phyloP scores from a whole-genome alignment of 2,329 filamentous ascomycete species.

The Alternaria conjuncta region DNA sequence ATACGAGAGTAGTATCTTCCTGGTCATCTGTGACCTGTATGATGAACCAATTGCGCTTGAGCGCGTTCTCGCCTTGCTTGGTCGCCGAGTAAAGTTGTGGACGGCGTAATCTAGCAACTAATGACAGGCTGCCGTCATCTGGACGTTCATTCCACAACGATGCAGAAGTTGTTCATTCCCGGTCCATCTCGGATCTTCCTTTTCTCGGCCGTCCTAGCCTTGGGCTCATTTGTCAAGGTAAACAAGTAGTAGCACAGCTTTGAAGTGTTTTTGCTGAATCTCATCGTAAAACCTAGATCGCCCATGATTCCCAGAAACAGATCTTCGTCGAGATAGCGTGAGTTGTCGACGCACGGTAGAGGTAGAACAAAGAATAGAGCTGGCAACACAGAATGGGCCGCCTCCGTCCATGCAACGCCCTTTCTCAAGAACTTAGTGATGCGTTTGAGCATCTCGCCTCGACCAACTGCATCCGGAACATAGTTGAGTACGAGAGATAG shows the following conservation, averaged over 20 bases:
- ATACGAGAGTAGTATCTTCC: background rate
- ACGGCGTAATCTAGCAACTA: background rate
- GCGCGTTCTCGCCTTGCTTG: background rate
- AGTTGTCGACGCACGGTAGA: constrained; percentile 86
- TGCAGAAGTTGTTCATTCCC: constrained; percentile 87
- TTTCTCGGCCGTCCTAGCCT: constrained; percentile 66
- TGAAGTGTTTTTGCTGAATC: constrained; percentile 73
- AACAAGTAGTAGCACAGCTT: constrained; percentile 94
- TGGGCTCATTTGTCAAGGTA: constrained; percentile 56
- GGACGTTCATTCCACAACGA: constrained; percentile 63
- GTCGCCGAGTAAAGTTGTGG: background rate
- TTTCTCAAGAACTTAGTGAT: constrained; percentile 42
- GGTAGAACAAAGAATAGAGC: constrained; percentile 89
- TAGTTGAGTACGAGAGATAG: constrained; percentile 94
- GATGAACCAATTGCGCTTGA: background rate
- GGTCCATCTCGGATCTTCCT: constrained; percentile 76
- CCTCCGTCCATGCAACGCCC: constrained; percentile 7
- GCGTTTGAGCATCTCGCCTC: constrained; percentile 80
- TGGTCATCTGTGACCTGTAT: background rate
- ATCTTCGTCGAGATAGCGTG: constrained; percentile 80
- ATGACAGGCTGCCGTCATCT: background rate
- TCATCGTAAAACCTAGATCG: constrained; percentile 73
- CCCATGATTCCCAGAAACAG: constrained; percentile 76
- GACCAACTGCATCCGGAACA: constrained; percentile 75
- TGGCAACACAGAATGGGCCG: constrained; percentile 52